A percentile compares a stretch with the other conserved stretches of the same genome.
phyloP scores from a whole-genome alignment of 148 eudicot species.

The Pharnaceum exiguum region DNA sequence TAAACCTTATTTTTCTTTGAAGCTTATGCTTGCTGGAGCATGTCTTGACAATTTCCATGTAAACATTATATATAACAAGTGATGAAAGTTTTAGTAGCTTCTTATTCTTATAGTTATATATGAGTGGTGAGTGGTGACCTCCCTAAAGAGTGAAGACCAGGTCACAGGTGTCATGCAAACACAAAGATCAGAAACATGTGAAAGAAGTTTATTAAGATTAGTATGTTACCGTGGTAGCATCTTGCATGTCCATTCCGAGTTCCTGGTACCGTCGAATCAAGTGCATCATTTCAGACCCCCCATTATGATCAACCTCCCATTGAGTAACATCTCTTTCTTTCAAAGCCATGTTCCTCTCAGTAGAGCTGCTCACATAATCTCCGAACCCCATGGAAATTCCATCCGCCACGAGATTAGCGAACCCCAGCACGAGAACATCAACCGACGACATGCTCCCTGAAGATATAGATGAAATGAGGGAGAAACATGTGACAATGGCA shows the following conservation, averaged over 20 bases:
- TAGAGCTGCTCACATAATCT: conserved; percentile 55
- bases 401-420: conserved; percentile 64
- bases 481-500: conserved; percentile 56
- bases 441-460: conserved; percentile 60
- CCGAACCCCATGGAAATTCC: conserved; percentile 81
- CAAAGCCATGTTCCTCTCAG: conserved; percentile 45
- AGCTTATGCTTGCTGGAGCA: too few relatives aligned
- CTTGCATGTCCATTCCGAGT: conserved; percentile 52
- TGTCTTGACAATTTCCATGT: too few relatives aligned
- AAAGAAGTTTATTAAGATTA: not conserved
- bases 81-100: too few relatives aligned
- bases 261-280: conserved; percentile 30
- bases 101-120: too few relatives aligned
- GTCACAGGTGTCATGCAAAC: too few relatives aligned
- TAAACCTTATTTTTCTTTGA: too few relatives aligned
- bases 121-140: too few relatives aligned
- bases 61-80: too few relatives aligned
- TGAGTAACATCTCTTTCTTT: conserved; percentile 43
- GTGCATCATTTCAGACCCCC: conserved; percentile 17
- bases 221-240: conserved; percentile 40
- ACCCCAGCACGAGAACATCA: conserved; percentile 60
- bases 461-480: conserved; percentile 58
- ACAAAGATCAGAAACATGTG: not conserved
- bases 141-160: too few relatives aligned
- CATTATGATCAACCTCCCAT: conserved; percentile 51